A percentile compares a stretch with the other conserved stretches of the same genome.
Evolutionary conservation across 1,139 yeast genomes (phyloP).

Genomic region (Debaryomycetaceae sp.): DNA sequence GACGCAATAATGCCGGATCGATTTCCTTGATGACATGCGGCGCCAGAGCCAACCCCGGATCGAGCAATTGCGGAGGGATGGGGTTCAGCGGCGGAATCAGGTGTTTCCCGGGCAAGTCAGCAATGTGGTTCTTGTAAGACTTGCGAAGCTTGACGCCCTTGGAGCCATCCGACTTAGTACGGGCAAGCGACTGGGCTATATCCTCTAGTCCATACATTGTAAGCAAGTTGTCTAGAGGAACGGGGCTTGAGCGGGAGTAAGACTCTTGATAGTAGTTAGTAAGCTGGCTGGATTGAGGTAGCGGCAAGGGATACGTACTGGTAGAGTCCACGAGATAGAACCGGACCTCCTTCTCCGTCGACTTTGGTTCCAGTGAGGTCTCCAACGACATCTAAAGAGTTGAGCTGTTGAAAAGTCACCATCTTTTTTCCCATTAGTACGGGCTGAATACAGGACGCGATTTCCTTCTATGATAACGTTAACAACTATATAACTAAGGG

Average conservation of each 20-base stretch:
- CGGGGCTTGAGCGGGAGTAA: slow-evolving; percentile 45
- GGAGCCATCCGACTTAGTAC: slow-evolving; percentile 81
- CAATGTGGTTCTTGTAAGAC: slow-evolving; percentile 85
- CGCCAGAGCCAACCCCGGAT: slow-evolving; percentile 29
- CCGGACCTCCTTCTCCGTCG: too few species aligned
- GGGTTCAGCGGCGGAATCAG: slow-evolving; percentile 48
- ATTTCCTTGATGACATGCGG: slow-evolving; percentile 39
- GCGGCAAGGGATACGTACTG: slow-evolving; percentile 9
- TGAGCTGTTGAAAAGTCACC: too few species aligned
- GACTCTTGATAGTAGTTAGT: slow-evolving; percentile 14
- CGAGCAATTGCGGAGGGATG: slow-evolving; percentile 41
- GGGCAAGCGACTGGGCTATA: slow-evolving; percentile 69
- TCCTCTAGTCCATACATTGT: slow-evolving; percentile 55
- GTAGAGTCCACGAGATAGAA: slow-evolving; percentile 14
- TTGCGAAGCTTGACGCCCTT: slow-evolving; percentile 88
- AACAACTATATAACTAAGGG: too few species aligned
- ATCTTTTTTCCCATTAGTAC: too few species aligned
- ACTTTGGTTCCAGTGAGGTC: too few species aligned
- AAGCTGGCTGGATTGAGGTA: slow-evolving; percentile 1
- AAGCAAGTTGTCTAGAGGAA: slow-evolving; percentile 63
- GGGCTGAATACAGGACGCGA: too few species aligned
- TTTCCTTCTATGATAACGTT: too few species aligned
- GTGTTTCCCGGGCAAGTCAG: slow-evolving; percentile 77
- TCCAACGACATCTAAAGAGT: too few species aligned
- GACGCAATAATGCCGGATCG: slow-evolving; percentile 36